phyloP scores from a whole-genome alignment of 345 rosid species.

The Syzygium jambos region DNA sequence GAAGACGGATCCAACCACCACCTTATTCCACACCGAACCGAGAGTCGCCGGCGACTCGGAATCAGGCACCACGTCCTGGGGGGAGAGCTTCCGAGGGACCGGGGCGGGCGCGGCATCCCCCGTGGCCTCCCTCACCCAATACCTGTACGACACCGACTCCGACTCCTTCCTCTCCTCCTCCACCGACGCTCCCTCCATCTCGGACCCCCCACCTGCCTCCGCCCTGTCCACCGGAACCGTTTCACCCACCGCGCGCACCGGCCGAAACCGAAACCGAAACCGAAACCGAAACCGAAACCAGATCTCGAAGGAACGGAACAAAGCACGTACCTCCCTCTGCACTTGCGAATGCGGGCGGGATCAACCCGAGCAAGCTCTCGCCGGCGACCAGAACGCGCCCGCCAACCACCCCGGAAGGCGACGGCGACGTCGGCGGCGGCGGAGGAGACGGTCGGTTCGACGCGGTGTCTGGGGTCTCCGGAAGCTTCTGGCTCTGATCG shows the following conservation, averaged over 20 bases:
- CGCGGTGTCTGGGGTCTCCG: not conserved
- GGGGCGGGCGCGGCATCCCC: slow-evolving; percentile 81
- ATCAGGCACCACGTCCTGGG: slow-evolving; percentile 19
- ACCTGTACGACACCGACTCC: slow-evolving; percentile 55
- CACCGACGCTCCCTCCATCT: slow-evolving; percentile 34
- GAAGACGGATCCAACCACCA: slow-evolving; percentile 5
- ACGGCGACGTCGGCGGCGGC: not conserved
- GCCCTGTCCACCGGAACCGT: not conserved
- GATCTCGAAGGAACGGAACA: not conserved
- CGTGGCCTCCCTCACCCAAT: slow-evolving; percentile 77
- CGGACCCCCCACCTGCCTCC: not conserved
- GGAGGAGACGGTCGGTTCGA: not conserved
- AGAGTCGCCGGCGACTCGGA: slow-evolving; percentile 28
- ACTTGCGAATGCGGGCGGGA: not conserved
- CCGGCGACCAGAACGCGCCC: not conserved
- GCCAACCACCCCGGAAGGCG: not conserved
- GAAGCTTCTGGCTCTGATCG: not conserved
- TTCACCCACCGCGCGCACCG: not conserved
- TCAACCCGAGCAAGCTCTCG: not conserved
- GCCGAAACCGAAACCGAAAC: not conserved
- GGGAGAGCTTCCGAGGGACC: slow-evolving; percentile 48
- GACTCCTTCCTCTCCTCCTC: slow-evolving; percentile 13
- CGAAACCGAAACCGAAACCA: not conserved
- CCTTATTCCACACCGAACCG: slow-evolving; percentile 90
- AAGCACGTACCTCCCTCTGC: not conserved